Base-by-base conservation (phyloP, 2,329 filamentous ascomycete genomes). In the Epichloe uncinata region DNA sequence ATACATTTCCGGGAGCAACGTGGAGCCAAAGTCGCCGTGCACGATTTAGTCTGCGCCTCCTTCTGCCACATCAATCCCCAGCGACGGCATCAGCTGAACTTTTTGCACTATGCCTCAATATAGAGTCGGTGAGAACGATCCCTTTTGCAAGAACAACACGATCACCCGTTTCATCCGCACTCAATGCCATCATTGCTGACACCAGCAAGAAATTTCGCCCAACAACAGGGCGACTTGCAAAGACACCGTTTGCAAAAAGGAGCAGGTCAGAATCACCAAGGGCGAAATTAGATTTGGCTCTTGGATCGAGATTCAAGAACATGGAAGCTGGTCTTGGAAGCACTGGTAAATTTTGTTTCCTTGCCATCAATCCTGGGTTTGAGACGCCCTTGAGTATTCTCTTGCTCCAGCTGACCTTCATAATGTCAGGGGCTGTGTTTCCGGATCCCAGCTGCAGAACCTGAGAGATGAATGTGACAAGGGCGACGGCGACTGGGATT, bases 381-480 rank as follows among this genome's bases (percentile, higher is more conserved):
- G 36, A 37, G 12, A n/a, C 15, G 12, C 36, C 2, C 13, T 8
- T 15, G 1, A 6, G 36, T 37, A 13, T 18, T 16, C 15, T 26
- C 5, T 13, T 9, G 22, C 22, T 3, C 6, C 13, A 8, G 26
- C 47, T 49, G 20, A 49, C 36, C 16, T n/a, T 35, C 9, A 6
- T 13, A 33, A 20, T 45, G 36, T 42, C 47, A 95, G 90, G 90
- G 90, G 91, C 33, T 97, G 91, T 59, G 79, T 90, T 36, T 95
- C 88, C 15, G 89, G 89, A 20, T 73, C 75, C 49, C 79, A 87
- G 60, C 70, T 96, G 52, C 60, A 71, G 50, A 82, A 86, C 55
- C 67, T 89, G 45, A 77, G 82, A 52, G 73, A 81, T 5, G 64
- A 70, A 7, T 73, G 81, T 54, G 70, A 69, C 18, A 56, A 69